phyloP scores from a whole-genome alignment of 139 green algal genomes.

The Micromonas commoda region DNA sequence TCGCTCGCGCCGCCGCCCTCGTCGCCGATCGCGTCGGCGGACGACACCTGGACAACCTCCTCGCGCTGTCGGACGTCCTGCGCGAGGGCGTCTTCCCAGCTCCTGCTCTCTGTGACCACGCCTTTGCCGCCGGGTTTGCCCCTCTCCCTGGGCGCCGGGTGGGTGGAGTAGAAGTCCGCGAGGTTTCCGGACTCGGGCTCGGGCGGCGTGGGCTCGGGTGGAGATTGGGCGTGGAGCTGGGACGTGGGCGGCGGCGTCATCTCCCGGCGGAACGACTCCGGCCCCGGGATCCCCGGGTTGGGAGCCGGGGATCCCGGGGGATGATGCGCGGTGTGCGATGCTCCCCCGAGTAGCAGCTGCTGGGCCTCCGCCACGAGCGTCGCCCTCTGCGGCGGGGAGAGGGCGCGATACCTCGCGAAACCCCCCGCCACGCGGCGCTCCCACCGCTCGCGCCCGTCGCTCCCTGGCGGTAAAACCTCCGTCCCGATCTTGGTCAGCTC shows the following conservation, averaged over 20 bases:
- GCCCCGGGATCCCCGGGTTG: no score
- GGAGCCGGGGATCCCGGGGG: no score
- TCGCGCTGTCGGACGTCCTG: not conserved
- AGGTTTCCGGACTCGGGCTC: no score
- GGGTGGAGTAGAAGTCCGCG: no score
- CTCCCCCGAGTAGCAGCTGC: not conserved
- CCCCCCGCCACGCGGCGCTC: not conserved
- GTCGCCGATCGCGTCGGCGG: not conserved
- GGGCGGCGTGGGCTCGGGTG: not conserved
- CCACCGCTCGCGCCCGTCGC: not conserved
- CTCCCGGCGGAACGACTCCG: no score
- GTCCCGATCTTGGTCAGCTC: not conserved
- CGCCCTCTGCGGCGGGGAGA: not conserved
- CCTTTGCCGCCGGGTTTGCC: not conserved
- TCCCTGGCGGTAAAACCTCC: not conserved
- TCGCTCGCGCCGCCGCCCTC: not conserved
- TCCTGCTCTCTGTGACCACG: not conserved
- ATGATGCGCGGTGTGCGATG: no score
- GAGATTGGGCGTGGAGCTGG: not conserved
- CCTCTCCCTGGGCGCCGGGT: no score
- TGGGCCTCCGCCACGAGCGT: not conserved
- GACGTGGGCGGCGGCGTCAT: not conserved
- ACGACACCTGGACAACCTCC: not conserved
- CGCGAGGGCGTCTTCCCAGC: constrained; percentile 5
- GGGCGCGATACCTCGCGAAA: not conserved